These are phyloP conservation scores for Toxoplasma gondii DNA, from an alignment of 169 alveolate genomes.

Conservation along the genomic window DNA sequence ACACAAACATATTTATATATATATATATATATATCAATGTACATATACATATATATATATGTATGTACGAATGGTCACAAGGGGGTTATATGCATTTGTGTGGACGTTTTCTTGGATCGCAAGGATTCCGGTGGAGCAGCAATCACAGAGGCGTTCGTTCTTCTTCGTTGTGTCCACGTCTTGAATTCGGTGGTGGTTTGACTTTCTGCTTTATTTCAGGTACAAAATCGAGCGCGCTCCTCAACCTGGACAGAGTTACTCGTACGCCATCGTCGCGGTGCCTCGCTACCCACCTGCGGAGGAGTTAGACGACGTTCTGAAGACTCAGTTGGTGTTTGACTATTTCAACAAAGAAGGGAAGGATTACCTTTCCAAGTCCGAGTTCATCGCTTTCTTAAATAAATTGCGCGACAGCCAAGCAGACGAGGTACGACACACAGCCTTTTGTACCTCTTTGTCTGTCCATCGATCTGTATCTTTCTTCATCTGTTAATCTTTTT, in stretches of 20 bases:
- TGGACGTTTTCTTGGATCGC: too few relatives aligned
- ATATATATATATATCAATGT: too few relatives aligned
- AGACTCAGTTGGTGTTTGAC: conserved; percentile 70
- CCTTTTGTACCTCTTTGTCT: neutral
- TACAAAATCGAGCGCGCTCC: conserved; percentile 66
- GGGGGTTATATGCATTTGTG: too few relatives aligned
- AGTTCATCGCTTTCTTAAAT: conserved; percentile 46
- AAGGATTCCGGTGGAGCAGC: too few relatives aligned
- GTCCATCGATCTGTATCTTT: neutral
- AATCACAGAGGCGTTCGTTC: too few relatives aligned
- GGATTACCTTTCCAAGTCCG: conserved; percentile 57
- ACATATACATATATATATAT: too few relatives aligned
- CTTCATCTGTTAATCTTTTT: neutral
- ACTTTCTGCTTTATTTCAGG: neutral
- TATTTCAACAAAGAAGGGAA: conserved; percentile 70
- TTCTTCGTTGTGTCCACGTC: neutral
- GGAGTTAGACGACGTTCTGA: conserved; percentile 63
- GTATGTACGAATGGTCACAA: too few relatives aligned
- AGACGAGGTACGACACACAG: conserved; percentile 16
- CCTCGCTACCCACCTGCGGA: conserved; percentile 75
- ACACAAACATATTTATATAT: too few relatives aligned
- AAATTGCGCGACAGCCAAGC: conserved; percentile 60
- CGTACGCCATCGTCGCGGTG: conserved; percentile 70
- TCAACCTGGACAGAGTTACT: conserved; percentile 63
- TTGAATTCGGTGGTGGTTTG: neutral